These are phyloP conservation scores for Malus domestica DNA, from an alignment of 306 rosid species.

Conservation along the genomic window ASM211411v1 NC_041803.1:12418501-12419000, in stretches of 20 bases:
- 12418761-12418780: conserved; percentile 95
- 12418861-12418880: conserved; percentile 96
- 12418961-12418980: conserved; percentile 12
- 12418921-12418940: conserved; percentile 23
- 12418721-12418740: conserved; percentile 17
- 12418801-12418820: conserved; percentile 99
- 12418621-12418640: conserved; percentile 25
- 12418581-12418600: conserved; percentile 83
- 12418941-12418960: conserved; percentile 21
- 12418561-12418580: conserved; percentile 76
- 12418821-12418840: conserved; percentile 98
- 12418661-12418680: conserved; percentile 14
- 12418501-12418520: conserved; percentile 99
- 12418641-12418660: conserved; percentile 11
- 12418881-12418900: conserved; percentile 97
- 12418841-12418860: conserved; percentile 95
- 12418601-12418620: conserved; percentile 89
- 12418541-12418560: conserved; percentile 83
- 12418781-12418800: conserved; percentile 91
- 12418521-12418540: conserved; percentile 85
- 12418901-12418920: conserved; percentile 18
- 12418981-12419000: background rate
- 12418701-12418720: conserved; percentile 5
- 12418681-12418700: conserved; percentile 10
- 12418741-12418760: conserved; percentile 16